phyloP scores from a whole-genome alignment of 345 rosid genomes.

The Theobroma cacao region DNA sequence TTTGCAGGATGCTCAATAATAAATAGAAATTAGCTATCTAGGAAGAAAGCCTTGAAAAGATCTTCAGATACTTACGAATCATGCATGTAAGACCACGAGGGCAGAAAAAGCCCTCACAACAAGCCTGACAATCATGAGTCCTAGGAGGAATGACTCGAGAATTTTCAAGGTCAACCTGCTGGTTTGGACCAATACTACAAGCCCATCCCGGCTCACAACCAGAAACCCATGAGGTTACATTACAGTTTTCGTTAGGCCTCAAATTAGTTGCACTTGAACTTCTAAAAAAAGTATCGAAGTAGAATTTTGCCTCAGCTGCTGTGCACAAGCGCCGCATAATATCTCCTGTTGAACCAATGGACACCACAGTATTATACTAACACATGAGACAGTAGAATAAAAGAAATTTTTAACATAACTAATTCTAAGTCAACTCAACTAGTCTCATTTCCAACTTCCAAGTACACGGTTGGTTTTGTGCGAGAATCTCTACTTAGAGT shows the following conservation, averaged over 20 bases:
- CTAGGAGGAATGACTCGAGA: conserved; percentile 59
- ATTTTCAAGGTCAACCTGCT: conserved; percentile 50
- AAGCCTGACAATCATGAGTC: conserved; percentile 56
- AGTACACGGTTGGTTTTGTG: background rate
- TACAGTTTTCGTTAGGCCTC: conserved; percentile 73
- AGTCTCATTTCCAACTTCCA: background rate
- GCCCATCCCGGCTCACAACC: conserved; percentile 99
- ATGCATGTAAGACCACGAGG: conserved; percentile 93
- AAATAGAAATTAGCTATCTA: background rate
- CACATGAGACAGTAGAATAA: background rate
- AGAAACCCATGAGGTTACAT: conserved; percentile 74
- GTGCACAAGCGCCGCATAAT: conserved; percentile 56
- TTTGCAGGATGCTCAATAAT: conserved; percentile 5
- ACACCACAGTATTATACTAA: background rate
- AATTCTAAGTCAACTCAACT: background rate
- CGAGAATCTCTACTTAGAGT: background rate
- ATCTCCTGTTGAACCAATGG: conserved; percentile 46
- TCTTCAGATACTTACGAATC: conserved; percentile 65
- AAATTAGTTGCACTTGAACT: conserved; percentile 35
- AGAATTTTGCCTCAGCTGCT: conserved; percentile 75
- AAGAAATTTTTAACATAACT: background rate
- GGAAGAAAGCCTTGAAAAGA: conserved; percentile 5
- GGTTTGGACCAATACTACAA: conserved; percentile 50
- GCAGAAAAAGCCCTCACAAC: conserved; percentile 93
- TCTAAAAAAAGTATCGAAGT: conserved; percentile 51